These are phyloP conservation scores for Phytophthora pistaciae DNA, from an alignment of 352 stramenopile genomes.

Conservation along the genomic window DNA sequence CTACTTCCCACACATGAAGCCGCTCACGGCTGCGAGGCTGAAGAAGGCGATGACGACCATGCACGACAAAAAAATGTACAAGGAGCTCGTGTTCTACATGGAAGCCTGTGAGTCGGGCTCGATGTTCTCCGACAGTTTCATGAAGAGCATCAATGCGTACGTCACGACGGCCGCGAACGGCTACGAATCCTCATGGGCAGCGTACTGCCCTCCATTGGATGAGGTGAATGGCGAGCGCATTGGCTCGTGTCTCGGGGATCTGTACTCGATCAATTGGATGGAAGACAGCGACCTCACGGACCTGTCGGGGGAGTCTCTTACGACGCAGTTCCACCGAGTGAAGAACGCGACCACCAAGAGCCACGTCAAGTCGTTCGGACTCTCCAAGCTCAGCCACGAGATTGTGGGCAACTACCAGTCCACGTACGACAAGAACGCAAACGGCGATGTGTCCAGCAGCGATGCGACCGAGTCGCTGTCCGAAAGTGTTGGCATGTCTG, in stretches of 20 bases:
- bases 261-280: conserved; percentile 94
- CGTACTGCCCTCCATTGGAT: conserved; percentile 89
- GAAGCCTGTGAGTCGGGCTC: conserved; percentile 93
- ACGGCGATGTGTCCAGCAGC: conserved; percentile 30
- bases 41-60: conserved; percentile 80
- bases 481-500: background rate
- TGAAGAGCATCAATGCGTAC: conserved; percentile 87
- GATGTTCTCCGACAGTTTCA: conserved; percentile 88
- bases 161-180: conserved; percentile 91
- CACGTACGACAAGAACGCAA: conserved; percentile 64
- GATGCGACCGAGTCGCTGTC: conserved; percentile 3
- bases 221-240: conserved; percentile 75
- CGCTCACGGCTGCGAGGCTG: conserved; percentile 76
- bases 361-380: conserved; percentile 84
- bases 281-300: conserved; percentile 90
- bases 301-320: conserved; percentile 82
- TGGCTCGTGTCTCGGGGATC: conserved; percentile 86
- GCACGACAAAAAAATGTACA: conserved; percentile 88
- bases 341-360: conserved; percentile 84
- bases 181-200: conserved; percentile 89
- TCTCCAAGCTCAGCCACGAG: conserved; percentile 64
- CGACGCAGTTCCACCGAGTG: conserved; percentile 75
- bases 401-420: conserved; percentile 89
- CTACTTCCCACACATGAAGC: conserved; percentile 80
- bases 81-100: conserved; percentile 93